phyloP scores from a whole-genome alignment of 257 asterid species.

The Ligustrum vulgare region DNA sequence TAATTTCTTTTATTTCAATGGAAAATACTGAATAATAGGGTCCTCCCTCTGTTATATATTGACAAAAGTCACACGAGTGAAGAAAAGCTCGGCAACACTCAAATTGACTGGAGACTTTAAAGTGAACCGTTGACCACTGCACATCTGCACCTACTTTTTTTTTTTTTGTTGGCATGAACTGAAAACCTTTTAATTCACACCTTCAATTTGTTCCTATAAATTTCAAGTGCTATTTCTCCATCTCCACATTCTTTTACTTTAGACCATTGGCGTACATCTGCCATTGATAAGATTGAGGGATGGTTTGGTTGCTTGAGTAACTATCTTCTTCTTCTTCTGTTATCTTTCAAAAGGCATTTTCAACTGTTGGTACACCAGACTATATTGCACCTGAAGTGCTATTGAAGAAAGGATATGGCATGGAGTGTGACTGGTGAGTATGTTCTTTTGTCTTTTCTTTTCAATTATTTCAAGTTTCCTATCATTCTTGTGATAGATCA shows the following conservation, averaged over 20 bases:
- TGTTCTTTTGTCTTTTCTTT: conserved; percentile 5
- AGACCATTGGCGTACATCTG: not conserved
- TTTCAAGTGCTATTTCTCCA: not conserved
- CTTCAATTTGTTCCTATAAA: not conserved
- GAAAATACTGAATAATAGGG: not conserved
- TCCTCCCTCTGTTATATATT: not conserved
- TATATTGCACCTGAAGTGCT: conserved; percentile 98
- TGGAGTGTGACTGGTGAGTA: conserved; percentile 98
- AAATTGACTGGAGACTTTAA: not conserved
- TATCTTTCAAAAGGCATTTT: conserved; percentile 75
- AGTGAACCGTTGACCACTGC: not conserved
- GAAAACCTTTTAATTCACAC: not conserved
- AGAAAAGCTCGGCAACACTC: not conserved
- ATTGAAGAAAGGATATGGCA: conserved; percentile 94
- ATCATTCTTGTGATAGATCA: not conserved
- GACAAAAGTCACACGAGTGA: not conserved
- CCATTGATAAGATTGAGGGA: not conserved
- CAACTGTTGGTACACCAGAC: conserved; percentile 99
- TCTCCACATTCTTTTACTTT: not conserved
- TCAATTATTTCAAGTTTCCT: not conserved
- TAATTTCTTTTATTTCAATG: not conserved
- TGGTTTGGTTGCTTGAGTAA: not conserved
- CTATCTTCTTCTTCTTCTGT: not conserved
- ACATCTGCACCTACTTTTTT: no score
- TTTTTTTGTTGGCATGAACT: not conserved